Evolutionary conservation across 1,284 basidiomycete genomes (phyloP).

Genomic region (Fomitiporia mediterranea): DNA sequence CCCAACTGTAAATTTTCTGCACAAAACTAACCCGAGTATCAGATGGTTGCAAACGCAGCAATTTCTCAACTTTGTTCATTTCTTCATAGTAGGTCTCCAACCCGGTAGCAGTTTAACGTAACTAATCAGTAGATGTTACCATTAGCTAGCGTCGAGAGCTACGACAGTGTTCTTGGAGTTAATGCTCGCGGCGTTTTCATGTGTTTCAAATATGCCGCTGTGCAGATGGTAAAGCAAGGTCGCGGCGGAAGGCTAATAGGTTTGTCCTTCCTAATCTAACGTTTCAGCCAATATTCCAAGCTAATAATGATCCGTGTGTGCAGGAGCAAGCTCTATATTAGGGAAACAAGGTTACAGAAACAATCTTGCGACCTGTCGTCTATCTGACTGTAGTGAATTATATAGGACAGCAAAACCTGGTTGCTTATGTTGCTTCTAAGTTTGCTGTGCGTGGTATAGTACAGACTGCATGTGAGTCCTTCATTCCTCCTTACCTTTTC

Average conservation of each 20-base stretch:
- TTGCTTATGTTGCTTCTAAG: slow-evolving; percentile 14
- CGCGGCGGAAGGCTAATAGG: slow-evolving; percentile 19
- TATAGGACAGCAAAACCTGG: not conserved
- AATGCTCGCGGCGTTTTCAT: slow-evolving; percentile 20
- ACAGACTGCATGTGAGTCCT: not conserved
- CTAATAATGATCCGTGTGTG: no score
- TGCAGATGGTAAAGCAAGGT: slow-evolving; percentile 23
- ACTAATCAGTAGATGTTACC: not conserved
- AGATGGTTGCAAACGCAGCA: slow-evolving; percentile 23
- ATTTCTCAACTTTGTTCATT: not conserved
- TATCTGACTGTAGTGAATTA: not conserved
- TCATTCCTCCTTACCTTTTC: not conserved
- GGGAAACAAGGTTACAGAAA: not conserved
- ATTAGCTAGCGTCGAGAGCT: slow-evolving; percentile 10
- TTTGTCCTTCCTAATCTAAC: not conserved
- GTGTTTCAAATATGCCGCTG: slow-evolving; percentile 22
- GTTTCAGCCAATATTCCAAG: no score
- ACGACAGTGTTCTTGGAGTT: slow-evolving; percentile 16
- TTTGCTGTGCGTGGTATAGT: slow-evolving; percentile 11
- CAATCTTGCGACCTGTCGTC: not conserved
- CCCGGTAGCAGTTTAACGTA: not conserved
- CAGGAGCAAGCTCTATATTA: slow-evolving; percentile 10
- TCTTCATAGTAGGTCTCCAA: not conserved
- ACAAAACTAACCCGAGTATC: not conserved
- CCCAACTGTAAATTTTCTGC: not conserved